Evolutionary conservation across 2,329 filamentous ascomycete species (phyloP).

Genomic region (Dactylellina cionopaga): DNA sequence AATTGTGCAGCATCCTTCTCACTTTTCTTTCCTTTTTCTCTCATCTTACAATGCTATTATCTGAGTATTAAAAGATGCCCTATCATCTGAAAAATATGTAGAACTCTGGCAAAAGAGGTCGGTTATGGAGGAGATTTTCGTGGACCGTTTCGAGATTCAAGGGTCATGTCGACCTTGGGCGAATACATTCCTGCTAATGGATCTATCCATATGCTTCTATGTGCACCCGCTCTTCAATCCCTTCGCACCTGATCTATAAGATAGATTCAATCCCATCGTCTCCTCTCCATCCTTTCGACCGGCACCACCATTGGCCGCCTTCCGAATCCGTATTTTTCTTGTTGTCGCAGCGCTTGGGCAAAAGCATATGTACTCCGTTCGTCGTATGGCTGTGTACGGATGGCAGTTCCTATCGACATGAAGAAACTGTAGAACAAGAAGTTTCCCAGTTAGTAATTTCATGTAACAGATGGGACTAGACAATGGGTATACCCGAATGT

Average conservation of each 20-base stretch:
- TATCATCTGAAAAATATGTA: too few species aligned
- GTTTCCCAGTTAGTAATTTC: slow-evolving; percentile 10
- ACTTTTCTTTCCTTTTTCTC: slow-evolving; percentile 1
- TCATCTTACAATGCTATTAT: slow-evolving; percentile 20
- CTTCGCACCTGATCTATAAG: too few species aligned
- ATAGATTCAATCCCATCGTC: slow-evolving; percentile 25
- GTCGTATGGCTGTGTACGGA: slow-evolving; percentile 86
- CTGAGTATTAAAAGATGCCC: too few species aligned
- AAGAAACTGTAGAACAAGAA: slow-evolving; percentile 76
- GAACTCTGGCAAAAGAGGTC: too few species aligned
- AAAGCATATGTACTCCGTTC: slow-evolving; percentile 34
- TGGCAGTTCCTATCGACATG: slow-evolving; percentile 98
- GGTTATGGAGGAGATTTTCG: too few species aligned
- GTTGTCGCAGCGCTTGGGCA: slow-evolving; percentile 33
- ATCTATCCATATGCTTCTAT: too few species aligned
- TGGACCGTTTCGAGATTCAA: too few species aligned
- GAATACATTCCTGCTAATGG: too few species aligned
- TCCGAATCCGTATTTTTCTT: slow-evolving; percentile 38
- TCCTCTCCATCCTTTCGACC: slow-evolving; percentile 19
- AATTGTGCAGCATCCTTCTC: slow-evolving; percentile 48
- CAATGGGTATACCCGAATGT: slow-evolving; percentile 81
- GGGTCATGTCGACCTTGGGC: too few species aligned
- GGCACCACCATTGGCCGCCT: slow-evolving; percentile 25
- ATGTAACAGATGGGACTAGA: background rate
- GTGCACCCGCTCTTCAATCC: too few species aligned